Evolutionary conservation across 192 early-diverging fungal genomes (phyloP).

Genomic region (Podila horticola): DNA sequence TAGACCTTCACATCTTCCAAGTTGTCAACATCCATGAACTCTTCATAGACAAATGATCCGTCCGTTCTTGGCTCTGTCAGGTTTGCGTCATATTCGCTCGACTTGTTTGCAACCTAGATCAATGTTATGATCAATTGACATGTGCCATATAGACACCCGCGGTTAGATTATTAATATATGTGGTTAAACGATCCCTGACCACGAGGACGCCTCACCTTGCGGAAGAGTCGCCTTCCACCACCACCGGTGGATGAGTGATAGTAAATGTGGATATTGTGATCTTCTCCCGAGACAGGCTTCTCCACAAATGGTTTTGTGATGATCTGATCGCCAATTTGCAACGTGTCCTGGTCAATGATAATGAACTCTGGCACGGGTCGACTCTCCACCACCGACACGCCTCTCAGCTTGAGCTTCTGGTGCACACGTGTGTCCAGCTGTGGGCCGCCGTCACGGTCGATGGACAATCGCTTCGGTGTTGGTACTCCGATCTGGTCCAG

Average conservation of each 20-base stretch:
- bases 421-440: constrained; percentile 61
- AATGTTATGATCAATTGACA: too few species aligned
- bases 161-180: not conserved
- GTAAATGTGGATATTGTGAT: constrained; percentile 98
- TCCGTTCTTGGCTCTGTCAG: constrained; percentile 70
- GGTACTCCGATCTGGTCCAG: constrained; percentile 85
- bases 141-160: too few species aligned
- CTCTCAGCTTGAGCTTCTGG: constrained; percentile 61
- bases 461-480: constrained; percentile 79
- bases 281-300: constrained; percentile 94
- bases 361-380: constrained; percentile 40
- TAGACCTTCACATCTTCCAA: constrained; percentile 97
- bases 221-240: constrained; percentile 77
- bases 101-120: constrained; percentile 88
- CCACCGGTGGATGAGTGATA: constrained; percentile 85
- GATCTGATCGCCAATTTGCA: constrained; percentile 70
- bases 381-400: constrained; percentile 56
- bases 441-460: constrained; percentile 73
- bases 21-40: constrained; percentile 92
- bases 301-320: constrained; percentile 97
- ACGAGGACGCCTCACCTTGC: constrained; percentile 62
- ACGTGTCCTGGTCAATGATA: constrained; percentile 70
- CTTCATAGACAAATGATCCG: constrained; percentile 93
- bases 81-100: constrained; percentile 84
- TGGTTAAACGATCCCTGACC: not conserved